Evolutionary conservation across 371 early-diverging fungal genomes (phyloP).

Genomic region (Zopfochytrium polystomum): DNA sequence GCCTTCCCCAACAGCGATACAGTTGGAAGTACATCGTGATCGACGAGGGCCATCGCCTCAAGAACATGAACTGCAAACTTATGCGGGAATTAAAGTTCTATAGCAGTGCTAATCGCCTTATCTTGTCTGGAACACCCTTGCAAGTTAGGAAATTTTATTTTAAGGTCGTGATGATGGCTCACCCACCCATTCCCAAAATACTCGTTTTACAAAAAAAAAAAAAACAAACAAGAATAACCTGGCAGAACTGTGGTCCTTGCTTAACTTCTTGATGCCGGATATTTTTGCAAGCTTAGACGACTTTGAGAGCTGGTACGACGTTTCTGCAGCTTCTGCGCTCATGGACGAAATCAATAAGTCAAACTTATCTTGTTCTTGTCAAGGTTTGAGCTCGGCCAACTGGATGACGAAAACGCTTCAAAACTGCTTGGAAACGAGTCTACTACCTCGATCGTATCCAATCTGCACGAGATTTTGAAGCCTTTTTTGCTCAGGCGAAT

Average conservation of each 20-base stretch:
- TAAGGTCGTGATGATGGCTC: too few species aligned
- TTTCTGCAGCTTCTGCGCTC: conserved; percentile 51
- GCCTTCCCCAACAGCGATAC: conserved; percentile 57
- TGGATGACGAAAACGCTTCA: conserved; percentile 68
- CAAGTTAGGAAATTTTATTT: conserved; percentile 29
- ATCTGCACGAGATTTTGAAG: conserved; percentile 83
- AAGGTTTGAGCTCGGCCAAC: conserved; percentile 61
- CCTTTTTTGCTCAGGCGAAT: conserved; percentile 93
- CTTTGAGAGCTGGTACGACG: conserved; percentile 85
- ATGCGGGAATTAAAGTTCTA: conserved; percentile 78
- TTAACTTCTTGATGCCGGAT: conserved; percentile 96
- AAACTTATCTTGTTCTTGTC: conserved; percentile 59
- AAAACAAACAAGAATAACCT: conserved; percentile 99
- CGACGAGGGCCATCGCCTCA: conserved; percentile 99
- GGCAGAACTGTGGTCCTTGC: conserved; percentile 96
- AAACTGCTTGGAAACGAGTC: conserved; percentile 62
- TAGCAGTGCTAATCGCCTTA: conserved; percentile 76
- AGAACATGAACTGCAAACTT: conserved; percentile 89
- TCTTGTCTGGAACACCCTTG: conserved; percentile 98
- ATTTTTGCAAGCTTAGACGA: conserved; percentile 85
- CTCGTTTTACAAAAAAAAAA: too few species aligned
- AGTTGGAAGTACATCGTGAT: conserved; percentile 94
- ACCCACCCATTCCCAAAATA: too few species aligned
- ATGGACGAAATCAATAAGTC: too few species aligned
- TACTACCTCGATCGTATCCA: conserved; percentile 68